phyloP scores from a whole-genome alignment of 257 asterid species.

The Solanum chaucha region DNA sequence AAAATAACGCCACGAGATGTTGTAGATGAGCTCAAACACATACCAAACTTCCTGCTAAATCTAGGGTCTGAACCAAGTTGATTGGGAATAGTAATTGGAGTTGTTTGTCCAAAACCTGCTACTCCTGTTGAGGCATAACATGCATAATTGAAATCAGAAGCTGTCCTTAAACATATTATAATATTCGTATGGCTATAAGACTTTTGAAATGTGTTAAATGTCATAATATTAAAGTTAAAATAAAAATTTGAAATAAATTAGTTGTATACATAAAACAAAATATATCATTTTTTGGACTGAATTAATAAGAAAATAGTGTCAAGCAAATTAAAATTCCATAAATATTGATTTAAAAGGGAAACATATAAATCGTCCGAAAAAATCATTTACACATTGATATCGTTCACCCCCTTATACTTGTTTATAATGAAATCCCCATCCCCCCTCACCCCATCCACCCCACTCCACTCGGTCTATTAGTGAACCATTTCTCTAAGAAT shows the following conservation, averaged over 20 bases:
- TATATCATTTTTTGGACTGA: neutral
- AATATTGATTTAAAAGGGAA: neutral
- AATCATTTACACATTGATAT: neutral
- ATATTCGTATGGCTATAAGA: too few relatives aligned
- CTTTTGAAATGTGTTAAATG: neutral
- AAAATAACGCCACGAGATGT: neutral
- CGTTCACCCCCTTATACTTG: neutral
- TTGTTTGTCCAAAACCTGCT: conserved; percentile 5
- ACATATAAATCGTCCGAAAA: neutral
- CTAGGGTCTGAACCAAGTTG: conserved; percentile 2
- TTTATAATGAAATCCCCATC: too few relatives aligned
- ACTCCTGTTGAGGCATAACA: neutral
- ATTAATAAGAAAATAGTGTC: neutral
- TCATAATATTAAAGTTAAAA: neutral
- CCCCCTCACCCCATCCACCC: too few relatives aligned
- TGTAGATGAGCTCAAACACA: conserved; percentile 2
- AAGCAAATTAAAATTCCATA: too few relatives aligned
- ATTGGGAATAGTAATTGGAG: conserved; percentile 4
- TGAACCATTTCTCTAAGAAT: too few relatives aligned
- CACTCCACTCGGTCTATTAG: neutral
- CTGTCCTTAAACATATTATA: neutral
- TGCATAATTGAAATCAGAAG: neutral
- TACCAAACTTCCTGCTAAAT: neutral
- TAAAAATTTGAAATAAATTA: too few relatives aligned
- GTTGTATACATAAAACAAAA: neutral